Conservation (phyloP, 345 rosid genomes). For the Dipteronia dyeriana region DNA sequence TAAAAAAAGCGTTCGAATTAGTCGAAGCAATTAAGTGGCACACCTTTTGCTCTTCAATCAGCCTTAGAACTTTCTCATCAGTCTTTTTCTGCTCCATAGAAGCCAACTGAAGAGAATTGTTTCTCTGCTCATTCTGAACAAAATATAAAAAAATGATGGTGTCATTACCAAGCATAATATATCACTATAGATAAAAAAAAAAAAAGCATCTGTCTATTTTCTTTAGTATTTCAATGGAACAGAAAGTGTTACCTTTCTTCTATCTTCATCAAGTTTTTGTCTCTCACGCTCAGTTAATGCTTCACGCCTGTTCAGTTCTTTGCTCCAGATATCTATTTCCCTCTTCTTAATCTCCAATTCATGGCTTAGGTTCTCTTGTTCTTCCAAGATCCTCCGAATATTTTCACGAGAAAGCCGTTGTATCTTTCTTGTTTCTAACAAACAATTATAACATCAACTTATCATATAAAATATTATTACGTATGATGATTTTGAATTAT, state of each 20-base stretch:
- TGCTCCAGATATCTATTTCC: conserved; percentile 57
- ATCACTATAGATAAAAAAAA: background rate
- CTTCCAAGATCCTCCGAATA: conserved; percentile 62
- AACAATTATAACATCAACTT: conserved; percentile 18
- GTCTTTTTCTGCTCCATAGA: conserved; percentile 73
- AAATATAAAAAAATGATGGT: conserved; percentile 18
- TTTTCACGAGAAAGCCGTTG: conserved; percentile 61
- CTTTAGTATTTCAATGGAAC: background rate
- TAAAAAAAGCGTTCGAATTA: background rate
- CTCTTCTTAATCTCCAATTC: conserved; percentile 65
- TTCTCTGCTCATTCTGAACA: conserved; percentile 56
- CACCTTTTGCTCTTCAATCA: conserved; percentile 87
- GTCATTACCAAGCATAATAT: conserved; percentile 19
- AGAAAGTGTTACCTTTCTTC: conserved; percentile 48
- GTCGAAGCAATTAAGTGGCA: background rate
- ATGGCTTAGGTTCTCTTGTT: conserved; percentile 60
- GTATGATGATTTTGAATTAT: background rate
- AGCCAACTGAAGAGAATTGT: conserved; percentile 69
- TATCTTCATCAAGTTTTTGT: conserved; percentile 87
- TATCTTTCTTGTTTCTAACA: conserved; percentile 79
- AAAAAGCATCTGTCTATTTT: background rate
- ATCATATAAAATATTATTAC: background rate
- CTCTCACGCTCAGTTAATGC: conserved; percentile 78
- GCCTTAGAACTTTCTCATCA: conserved; percentile 68
- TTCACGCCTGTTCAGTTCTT: conserved; percentile 73